Conservation (phyloP, 2,329 filamentous ascomycete genomes). For the Aspergillus phoenicis region DNA sequence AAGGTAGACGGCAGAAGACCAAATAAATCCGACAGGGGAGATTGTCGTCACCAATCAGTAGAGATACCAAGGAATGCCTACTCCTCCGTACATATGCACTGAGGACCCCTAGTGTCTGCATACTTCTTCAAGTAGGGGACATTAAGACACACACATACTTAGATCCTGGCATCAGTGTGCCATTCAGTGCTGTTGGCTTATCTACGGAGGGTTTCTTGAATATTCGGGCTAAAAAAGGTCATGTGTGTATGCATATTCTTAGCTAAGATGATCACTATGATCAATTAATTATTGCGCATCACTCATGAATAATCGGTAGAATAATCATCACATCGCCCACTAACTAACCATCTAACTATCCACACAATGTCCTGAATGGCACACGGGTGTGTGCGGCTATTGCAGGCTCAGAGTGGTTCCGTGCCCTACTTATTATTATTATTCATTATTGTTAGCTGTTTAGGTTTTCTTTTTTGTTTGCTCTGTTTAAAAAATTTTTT, state of each 20-base stretch:
- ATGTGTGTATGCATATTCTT: neutral
- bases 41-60: neutral
- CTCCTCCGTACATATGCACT: neutral
- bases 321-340: no score
- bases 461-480: neutral
- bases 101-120: slow-evolving; percentile 1
- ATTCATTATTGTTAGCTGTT: neutral
- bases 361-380: neutral
- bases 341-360: neutral
- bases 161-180: neutral
- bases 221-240: neutral
- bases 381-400: neutral
- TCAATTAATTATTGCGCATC: no score
- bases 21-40: neutral
- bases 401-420: neutral
- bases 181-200: neutral
- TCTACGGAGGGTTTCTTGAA: neutral
- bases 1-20: neutral
- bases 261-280: no score
- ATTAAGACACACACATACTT: neutral
- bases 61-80: neutral
- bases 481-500: neutral
- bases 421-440: neutral
- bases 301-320: no score
- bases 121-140: neutral